Percentiles rank a stretch among this genome's conserved stretches.
Evolutionary conservation across 1,139 yeast species (phyloP).

Genomic region (Zygosaccharomyces sapae): DNA sequence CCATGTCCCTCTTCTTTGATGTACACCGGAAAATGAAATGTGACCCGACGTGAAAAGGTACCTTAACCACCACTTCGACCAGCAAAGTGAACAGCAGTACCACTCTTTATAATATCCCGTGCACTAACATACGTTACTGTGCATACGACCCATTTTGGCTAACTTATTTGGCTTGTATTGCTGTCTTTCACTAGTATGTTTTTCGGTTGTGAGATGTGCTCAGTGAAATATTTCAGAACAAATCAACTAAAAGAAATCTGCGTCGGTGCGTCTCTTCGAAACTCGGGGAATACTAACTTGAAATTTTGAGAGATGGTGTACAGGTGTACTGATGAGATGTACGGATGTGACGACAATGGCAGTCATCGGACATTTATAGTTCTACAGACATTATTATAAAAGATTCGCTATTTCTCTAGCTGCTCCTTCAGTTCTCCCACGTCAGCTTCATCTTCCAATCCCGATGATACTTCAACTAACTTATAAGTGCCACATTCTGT

Average conservation of each 20-base stretch:
- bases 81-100: background rate
- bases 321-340: conserved; percentile 7
- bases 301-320: background rate
- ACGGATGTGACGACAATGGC: too few relatives aligned
- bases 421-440: conserved; percentile 30
- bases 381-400: too few relatives aligned
- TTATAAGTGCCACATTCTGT: conserved; percentile 58
- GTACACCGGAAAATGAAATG: conserved; percentile 34
- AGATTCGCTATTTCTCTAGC: conserved; percentile 16
- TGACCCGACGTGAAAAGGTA: conserved; percentile 28
- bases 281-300: background rate
- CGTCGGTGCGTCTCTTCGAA: conserved; percentile 15
- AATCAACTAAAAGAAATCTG: background rate
- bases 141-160: conserved; percentile 76
- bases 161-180: conserved; percentile 27
- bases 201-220: background rate
- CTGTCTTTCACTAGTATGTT: background rate
- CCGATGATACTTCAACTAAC: conserved; percentile 34
- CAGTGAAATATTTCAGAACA: background rate
- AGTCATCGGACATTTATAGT: conserved; percentile 3
- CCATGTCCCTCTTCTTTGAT: conserved; percentile 15
- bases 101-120: background rate
- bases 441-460: conserved; percentile 35
- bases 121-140: conserved; percentile 61
- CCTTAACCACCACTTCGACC: background rate